Conservation (phyloP, 208 protist species). For the Spongospora subterranea region DNA sequence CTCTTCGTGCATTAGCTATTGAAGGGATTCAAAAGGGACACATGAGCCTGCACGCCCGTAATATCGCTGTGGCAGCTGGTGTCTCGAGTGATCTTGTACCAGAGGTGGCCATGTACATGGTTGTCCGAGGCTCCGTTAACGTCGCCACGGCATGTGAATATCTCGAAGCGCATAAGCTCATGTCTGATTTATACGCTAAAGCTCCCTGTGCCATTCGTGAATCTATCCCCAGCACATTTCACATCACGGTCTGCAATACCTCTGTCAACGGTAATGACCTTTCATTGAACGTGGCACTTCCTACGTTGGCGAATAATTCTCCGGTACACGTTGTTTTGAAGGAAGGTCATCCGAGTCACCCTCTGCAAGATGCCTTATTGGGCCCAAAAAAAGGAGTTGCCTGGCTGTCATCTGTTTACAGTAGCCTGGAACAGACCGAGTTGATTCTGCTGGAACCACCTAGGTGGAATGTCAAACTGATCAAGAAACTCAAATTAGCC, state of each 20-base stretch:
- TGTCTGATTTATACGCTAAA: background rate
- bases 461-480: background rate
- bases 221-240: background rate
- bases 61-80: constrained; percentile 64
- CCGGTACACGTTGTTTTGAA: background rate
- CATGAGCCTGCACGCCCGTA: constrained; percentile 74
- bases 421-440: background rate
- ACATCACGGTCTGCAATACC: background rate
- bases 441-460: background rate
- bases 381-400: background rate
- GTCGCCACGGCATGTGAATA: background rate
- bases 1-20: constrained; percentile 69
- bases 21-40: constrained; percentile 74
- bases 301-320: background rate
- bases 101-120: background rate
- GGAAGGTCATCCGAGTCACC: background rate
- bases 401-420: background rate
- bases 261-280: background rate
- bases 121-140: background rate
- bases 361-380: background rate
- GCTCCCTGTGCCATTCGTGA: background rate
- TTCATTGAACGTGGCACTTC: background rate
- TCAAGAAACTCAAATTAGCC: background rate
- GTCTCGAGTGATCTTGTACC: background rate
- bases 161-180: background rate